Evolutionary conservation across 805 yeast genomes (phyloP).

Genomic region (Monosporozyma siamensis): DNA sequence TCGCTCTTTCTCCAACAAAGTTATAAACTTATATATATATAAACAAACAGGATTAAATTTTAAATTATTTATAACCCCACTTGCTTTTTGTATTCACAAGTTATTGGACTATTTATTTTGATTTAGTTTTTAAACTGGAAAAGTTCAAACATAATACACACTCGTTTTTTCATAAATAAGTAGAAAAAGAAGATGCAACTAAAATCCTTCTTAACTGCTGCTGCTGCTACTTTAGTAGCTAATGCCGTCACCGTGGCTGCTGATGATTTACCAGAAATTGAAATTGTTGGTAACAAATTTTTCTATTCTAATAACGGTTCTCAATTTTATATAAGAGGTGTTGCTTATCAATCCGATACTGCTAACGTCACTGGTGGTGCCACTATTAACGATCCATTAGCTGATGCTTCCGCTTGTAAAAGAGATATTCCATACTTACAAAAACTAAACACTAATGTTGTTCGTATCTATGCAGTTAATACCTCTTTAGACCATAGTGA

Average conservation of each 20-base stretch:
- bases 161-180: no score
- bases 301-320: constrained; percentile 70
- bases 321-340: constrained; percentile 68
- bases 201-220: constrained; percentile 30
- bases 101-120: no score
- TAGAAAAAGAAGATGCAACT: constrained; percentile 29
- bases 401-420: constrained; percentile 49
- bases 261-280: constrained; percentile 51
- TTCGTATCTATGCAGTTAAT: constrained; percentile 71
- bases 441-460: constrained; percentile 54
- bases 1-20: no score
- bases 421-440: constrained; percentile 68
- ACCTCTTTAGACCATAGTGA: constrained; percentile 51
- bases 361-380: constrained; percentile 37
- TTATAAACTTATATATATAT: no score
- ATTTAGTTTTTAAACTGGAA: no score
- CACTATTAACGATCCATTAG: constrained; percentile 60
- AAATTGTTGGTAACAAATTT: constrained; percentile 69
- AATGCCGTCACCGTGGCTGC: constrained; percentile 24
- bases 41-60: no score
- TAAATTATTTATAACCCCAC: no score
- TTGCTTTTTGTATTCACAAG: no score
- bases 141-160: no score
- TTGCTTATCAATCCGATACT: constrained; percentile 71
- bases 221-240: constrained; percentile 25